These are phyloP conservation scores for Kwoniella heveanensis DNA, from an alignment of 768 basidiomycete species.

Conservation along the genomic window DNA sequence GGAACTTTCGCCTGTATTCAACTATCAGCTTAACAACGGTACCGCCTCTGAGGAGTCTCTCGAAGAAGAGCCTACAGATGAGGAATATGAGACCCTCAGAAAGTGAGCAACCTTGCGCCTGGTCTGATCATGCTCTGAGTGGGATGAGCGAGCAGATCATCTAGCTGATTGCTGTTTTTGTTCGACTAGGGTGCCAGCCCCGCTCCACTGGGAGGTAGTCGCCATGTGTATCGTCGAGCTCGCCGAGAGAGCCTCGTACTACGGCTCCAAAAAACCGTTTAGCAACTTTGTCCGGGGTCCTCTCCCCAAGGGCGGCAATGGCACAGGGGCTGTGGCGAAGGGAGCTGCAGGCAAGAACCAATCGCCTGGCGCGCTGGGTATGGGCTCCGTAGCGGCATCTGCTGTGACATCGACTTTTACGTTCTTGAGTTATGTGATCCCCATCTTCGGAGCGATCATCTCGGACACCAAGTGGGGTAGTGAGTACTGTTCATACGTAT, in stretches of 20 bases:
- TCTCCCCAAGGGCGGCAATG: constrained; percentile 47
- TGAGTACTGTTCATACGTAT: constrained; percentile 8
- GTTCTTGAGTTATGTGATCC: constrained; percentile 51
- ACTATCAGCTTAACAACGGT: not conserved
- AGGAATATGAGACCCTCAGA: constrained; percentile 37
- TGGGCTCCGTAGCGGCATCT: constrained; percentile 42
- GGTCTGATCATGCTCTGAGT: constrained; percentile 29
- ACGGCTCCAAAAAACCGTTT: constrained; percentile 38
- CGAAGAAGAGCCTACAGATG: constrained; percentile 26
- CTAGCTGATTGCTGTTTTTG: not conserved
- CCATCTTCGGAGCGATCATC: constrained; percentile 51
- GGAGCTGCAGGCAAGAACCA: constrained; percentile 37
- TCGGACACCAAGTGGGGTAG: constrained; percentile 53
- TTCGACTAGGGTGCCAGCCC: constrained; percentile 20
- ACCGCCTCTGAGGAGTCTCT: not conserved
- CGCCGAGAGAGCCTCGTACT: constrained; percentile 53
- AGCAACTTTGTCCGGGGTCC: constrained; percentile 39
- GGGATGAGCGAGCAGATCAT: not conserved
- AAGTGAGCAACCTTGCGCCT: constrained; percentile 27
- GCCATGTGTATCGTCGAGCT: constrained; percentile 56
- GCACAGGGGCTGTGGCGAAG: constrained; percentile 46
- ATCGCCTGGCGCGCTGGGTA: constrained; percentile 48
- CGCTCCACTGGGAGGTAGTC: constrained; percentile 37
- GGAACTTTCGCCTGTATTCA: not conserved
- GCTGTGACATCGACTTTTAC: constrained; percentile 44